Conservation (phyloP, 2,329 filamentous ascomycete genomes). For the Paraphoma chrysanthemicola region DNA sequence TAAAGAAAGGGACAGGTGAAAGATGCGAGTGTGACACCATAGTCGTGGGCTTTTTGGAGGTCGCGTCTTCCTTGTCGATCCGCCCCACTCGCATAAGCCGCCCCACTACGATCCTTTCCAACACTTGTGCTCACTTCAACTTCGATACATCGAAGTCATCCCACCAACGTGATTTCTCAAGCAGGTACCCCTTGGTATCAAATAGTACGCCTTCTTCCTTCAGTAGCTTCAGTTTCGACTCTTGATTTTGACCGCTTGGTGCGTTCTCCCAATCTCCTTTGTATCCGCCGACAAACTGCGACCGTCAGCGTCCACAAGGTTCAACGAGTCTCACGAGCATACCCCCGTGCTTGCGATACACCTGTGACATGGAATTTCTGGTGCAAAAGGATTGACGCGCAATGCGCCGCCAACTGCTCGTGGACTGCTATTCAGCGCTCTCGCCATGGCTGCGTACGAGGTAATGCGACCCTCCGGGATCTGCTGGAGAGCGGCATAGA, state of each 20-base stretch:
- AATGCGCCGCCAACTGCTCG: conserved; percentile 80
- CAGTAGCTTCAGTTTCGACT: conserved; percentile 69
- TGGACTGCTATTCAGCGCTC: conserved; percentile 72
- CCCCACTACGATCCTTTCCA: conserved; percentile 1
- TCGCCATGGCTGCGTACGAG: conserved; percentile 77
- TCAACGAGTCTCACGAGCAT: conserved; percentile 20
- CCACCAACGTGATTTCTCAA: conserved; percentile 58
- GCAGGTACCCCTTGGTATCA: conserved; percentile 64
- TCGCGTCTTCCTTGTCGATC: background rate
- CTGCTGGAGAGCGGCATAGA: conserved; percentile 77
- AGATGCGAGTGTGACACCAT: too few species aligned
- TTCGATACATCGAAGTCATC: conserved; percentile 48
- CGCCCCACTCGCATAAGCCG: conserved; percentile 20
- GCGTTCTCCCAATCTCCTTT: conserved; percentile 70
- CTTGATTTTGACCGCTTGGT: conserved; percentile 67
- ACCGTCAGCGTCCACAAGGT: conserved; percentile 3
- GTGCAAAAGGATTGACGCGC: conserved; percentile 80
- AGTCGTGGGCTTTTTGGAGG: background rate
- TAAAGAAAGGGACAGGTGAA: background rate
- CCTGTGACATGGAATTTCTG: conserved; percentile 80
- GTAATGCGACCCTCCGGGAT: conserved; percentile 78
- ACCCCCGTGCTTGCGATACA: conserved; percentile 76
- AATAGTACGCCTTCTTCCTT: conserved; percentile 70
- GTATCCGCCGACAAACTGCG: conserved; percentile 68
- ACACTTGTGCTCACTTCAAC: conserved; percentile 17